Conservation (phyloP, 75 land plant species). For the Picea sitchensis region DNA sequence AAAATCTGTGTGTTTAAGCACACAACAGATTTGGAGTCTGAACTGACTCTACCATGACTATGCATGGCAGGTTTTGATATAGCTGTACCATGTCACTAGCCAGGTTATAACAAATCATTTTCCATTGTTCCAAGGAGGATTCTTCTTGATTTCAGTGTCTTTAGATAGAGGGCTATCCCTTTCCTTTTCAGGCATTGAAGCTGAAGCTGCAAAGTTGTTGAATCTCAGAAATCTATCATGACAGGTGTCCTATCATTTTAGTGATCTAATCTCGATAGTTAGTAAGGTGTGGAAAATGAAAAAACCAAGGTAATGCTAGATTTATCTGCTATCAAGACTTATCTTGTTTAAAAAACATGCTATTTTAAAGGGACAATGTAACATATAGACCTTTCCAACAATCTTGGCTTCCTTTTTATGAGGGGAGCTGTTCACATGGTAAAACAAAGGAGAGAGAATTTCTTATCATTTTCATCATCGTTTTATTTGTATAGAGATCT, state of each 20-base stretch:
- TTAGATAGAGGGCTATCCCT: not conserved
- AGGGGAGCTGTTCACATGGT: not conserved
- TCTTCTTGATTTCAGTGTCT: not conserved
- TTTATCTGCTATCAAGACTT: not conserved
- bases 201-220: not conserved
- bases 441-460: not conserved
- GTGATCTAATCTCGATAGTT: not conserved
- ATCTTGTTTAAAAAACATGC: not conserved
- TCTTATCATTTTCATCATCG: not conserved
- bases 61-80: not conserved
- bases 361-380: not conserved
- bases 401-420: too few relatives aligned
- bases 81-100: not conserved
- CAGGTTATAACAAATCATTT: not conserved
- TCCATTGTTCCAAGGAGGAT: not conserved
- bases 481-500: not conserved
- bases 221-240: not conserved
- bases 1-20: not conserved
- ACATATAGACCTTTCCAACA: too few relatives aligned
- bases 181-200: not conserved
- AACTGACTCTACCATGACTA: not conserved
- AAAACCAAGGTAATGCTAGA: not conserved
- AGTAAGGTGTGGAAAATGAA: not conserved
- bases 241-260: not conserved
- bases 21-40: not conserved